Evolutionary conservation across 1,284 basidiomycete species (phyloP), one percentile per base, ranked within the genome.

Genomic region (Marasmius tenuissimus): DNA sequence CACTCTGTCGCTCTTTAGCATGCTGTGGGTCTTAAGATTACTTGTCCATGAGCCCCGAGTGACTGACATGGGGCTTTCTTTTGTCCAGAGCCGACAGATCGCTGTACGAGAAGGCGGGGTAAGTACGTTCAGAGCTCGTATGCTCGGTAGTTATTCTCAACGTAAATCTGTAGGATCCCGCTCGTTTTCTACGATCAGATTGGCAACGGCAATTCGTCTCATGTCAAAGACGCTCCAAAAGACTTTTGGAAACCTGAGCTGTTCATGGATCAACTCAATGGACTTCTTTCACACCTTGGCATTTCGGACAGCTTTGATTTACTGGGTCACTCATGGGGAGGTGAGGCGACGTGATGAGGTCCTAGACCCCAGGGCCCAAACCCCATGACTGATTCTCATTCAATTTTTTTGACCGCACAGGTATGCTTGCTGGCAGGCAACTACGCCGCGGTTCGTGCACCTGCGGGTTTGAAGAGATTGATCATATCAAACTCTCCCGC

Each of bases 281-380:
- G 73, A 58, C 62, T 76, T 3, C 58, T 78, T 16, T 14, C 63
- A 20, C 66, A 72, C 61, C 61, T 76, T 60, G 73, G 58, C 16
- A 50, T 58, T n/a, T 16, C 6, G 27, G 22, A 49, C n/a, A 50
- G 67, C 50, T 79, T 71, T 58, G 58, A 68, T 55, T 8, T 79
- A 4, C 58, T 77, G 6, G 78, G 76, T n/a, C 75, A 78, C 16
- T 78, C 77, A 11, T 81, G 79, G 79, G 78, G 79, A 52, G 78
- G 78, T 62, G 20, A 10, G 48, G 51, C 16, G 6, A 18, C 22
- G 20, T 35, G 38, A 20, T 61, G 6, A 52, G 20, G 20, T 3
- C 45, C 18, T 57, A 5, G 42, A 14, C n/a, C n/a, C n/a, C n/a
- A n/a, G n/a, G n/a, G 42, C 42, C 18, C 42, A 27, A 27, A 27